These are phyloP conservation scores for Multifurca ochricompacta DNA, from an alignment of 768 basidiomycete genomes.

Conservation along the genomic window DNA sequence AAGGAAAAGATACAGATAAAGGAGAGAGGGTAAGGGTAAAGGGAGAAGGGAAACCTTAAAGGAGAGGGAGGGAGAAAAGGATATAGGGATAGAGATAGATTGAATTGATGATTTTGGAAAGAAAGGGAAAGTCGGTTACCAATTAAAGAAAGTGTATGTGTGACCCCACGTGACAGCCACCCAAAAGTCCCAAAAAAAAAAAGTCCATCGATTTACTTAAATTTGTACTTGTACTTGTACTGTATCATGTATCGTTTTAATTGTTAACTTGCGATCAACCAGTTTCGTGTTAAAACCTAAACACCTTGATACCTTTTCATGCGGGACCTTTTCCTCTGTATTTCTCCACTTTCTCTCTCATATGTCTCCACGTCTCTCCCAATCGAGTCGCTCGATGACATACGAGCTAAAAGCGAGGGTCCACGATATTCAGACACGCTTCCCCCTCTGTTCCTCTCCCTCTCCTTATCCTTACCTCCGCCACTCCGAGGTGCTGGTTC, in stretches of 20 bases:
- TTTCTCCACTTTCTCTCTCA: background rate
- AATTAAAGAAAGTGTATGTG: background rate
- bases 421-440: background rate
- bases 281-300: background rate
- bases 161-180: too few species aligned
- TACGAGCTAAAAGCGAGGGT: conserved; percentile 15
- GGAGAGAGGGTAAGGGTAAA: too few species aligned
- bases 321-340: conserved; percentile 8
- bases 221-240: too few species aligned
- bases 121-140: background rate
- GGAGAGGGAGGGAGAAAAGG: too few species aligned
- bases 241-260: too few species aligned
- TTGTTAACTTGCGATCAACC: too few species aligned
- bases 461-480: conserved; percentile 1
- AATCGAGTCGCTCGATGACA: conserved; percentile 2
- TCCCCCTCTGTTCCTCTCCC: conserved; percentile 8
- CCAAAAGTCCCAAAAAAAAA: too few species aligned
- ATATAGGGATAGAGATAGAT: background rate
- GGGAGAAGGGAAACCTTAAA: too few species aligned
- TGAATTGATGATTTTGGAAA: background rate
- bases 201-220: too few species aligned
- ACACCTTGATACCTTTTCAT: conserved; percentile 9
- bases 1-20: too few species aligned
- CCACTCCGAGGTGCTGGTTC: background rate
- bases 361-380: background rate